phyloP scores from a whole-genome alignment of 495 filamentous ascomycete species.

The Hapsidospora chrysogenum region DNA sequence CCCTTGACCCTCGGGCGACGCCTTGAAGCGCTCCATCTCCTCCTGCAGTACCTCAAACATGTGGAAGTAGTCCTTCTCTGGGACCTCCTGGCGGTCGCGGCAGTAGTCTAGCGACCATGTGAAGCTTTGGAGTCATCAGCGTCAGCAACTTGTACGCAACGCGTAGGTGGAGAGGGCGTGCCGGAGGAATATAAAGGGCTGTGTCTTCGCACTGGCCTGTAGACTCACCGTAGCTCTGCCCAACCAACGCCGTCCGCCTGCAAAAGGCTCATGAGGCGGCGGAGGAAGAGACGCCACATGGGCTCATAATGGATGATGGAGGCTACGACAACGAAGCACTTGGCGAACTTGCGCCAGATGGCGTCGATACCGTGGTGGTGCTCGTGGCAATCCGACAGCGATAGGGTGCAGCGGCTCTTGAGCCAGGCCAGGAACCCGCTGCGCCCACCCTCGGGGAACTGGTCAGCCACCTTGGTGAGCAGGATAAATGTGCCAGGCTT shows the following conservation, averaged over 20 bases:
- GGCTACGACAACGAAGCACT: constrained; percentile 50
- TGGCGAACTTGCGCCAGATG: constrained; percentile 63
- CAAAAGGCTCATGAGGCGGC: constrained; percentile 46
- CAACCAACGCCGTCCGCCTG: constrained; percentile 66
- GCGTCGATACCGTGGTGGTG: constrained; percentile 67
- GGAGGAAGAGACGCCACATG: constrained; percentile 64
- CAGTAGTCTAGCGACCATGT: constrained; percentile 46
- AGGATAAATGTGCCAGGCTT: constrained; percentile 33
- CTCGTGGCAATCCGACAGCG: constrained; percentile 50
- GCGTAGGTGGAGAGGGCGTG: background rate
- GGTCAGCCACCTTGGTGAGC: constrained; percentile 46
- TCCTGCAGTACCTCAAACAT: constrained; percentile 59
- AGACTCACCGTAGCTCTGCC: constrained; percentile 49
- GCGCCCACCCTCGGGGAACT: constrained; percentile 54
- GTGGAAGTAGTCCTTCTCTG: constrained; percentile 44
- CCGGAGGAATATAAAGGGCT: background rate
- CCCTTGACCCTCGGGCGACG: constrained; percentile 39
- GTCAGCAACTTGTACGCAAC: background rate
- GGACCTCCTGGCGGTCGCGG: constrained; percentile 35
- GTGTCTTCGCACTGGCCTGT: background rate
- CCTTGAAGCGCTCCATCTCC: constrained; percentile 61
- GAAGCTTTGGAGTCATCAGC: constrained; percentile 14
- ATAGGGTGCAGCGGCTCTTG: constrained; percentile 51
- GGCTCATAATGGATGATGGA: constrained; percentile 80
- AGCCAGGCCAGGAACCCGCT: constrained; percentile 65